Evolutionary conservation across 2,329 filamentous ascomycete species (phyloP).

Genomic region (Botrytis hyacinthi): DNA sequence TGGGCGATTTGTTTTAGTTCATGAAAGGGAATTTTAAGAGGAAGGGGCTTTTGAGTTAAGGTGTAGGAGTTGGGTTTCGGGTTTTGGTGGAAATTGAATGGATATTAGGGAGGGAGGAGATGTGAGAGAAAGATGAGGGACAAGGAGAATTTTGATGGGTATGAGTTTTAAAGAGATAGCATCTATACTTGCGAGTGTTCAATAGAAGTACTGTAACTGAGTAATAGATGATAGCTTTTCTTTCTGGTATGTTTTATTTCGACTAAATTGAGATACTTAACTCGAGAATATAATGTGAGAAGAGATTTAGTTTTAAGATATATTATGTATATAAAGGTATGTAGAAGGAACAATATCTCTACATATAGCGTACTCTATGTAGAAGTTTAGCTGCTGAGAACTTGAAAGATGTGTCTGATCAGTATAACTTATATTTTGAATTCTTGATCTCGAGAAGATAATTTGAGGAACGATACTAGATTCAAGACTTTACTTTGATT

Average conservation of each 20-base stretch:
- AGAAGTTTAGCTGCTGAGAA: not conserved
- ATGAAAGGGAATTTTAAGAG: no score
- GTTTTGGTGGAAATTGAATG: not conserved
- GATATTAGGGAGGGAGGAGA: no score
- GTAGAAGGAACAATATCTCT: fast-evolving
- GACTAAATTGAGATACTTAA: not conserved
- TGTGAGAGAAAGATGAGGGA: not conserved
- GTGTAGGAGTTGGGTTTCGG: not conserved
- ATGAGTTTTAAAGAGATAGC: no score
- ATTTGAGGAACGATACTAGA: not conserved
- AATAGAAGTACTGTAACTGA: not conserved
- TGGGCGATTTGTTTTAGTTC: no score
- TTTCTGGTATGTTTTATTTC: not conserved
- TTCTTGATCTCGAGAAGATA: not conserved
- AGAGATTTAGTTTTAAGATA: fast-evolving
- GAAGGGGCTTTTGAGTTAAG: not conserved
- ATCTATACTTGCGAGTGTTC: not conserved
- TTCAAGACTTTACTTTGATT: no score
- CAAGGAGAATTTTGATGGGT: not conserved
- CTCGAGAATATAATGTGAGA: not conserved
- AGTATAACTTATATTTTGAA: fast-evolving
- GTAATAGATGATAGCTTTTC: not conserved
- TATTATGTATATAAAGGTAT: not conserved
- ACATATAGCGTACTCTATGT: fast-evolving
- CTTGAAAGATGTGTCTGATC: not conserved